A percentile compares a stretch with the other conserved stretches of the same genome.
phyloP scores from a whole-genome alignment of 768 basidiomycete species.

The Lentinus tigrinus region DNA sequence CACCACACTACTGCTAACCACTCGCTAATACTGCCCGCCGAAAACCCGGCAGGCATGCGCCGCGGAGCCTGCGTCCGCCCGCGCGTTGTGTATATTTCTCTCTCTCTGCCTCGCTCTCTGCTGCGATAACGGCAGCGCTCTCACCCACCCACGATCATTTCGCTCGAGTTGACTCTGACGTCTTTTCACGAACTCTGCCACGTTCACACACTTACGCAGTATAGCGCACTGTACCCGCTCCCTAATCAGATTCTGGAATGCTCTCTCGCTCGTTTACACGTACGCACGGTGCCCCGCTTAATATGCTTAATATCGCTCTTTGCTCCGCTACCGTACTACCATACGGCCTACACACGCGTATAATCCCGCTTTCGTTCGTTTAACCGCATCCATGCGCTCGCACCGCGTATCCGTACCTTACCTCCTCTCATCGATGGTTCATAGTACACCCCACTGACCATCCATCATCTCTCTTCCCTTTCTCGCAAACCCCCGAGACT shows the following conservation, averaged over 20 bases:
- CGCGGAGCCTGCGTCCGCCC: neutral
- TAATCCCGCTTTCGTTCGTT: slow-evolving; percentile 6
- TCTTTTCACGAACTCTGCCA: slow-evolving; percentile 21
- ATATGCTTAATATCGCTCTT: slow-evolving; percentile 12
- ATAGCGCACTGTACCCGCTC: slow-evolving; percentile 9
- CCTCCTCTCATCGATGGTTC: neutral
- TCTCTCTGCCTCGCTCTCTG: no score
- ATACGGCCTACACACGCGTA: slow-evolving; percentile 1
- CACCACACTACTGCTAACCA: neutral
- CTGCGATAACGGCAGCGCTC: no score
- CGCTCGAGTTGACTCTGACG: slow-evolving; percentile 8
- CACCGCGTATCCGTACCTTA: neutral
- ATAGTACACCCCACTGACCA: no score
- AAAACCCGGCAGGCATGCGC: neutral
- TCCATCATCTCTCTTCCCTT: neutral
- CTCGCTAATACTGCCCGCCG: neutral
- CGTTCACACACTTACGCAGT: slow-evolving; percentile 21
- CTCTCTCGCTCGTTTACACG: neutral
- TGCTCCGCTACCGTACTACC: slow-evolving; percentile 1
- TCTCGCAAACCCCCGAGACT: no score
- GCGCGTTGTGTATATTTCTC: slow-evolving; percentile 14
- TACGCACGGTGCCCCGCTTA: slow-evolving; percentile 1
- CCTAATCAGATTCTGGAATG: slow-evolving; percentile 2
- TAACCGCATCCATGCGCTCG: neutral
- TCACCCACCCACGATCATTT: slow-evolving; percentile 21